A percentile compares a stretch with the other conserved stretches of the same genome.
These are phyloP conservation scores for Boletus barrowsii DNA, from an alignment of 768 basidiomycete genomes.

Conservation along the genomic window DNA sequence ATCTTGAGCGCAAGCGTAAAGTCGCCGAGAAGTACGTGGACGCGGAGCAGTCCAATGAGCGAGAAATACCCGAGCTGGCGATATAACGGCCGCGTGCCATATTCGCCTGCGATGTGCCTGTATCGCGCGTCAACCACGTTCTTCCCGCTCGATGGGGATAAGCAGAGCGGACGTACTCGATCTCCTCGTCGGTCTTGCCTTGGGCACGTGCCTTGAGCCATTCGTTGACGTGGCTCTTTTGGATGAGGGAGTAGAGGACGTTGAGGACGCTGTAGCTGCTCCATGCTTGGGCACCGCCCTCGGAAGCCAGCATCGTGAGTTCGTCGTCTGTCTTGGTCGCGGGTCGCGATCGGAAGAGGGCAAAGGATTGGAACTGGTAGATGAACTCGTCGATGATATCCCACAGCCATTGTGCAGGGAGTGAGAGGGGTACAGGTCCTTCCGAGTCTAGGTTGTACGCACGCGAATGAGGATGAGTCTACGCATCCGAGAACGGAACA, in stretches of 20 bases:
- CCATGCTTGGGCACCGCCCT: slow-evolving; percentile 82
- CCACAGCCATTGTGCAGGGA: slow-evolving; percentile 98
- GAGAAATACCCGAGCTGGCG: slow-evolving; percentile 97
- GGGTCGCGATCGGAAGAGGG: slow-evolving; percentile 83
- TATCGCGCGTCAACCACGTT: slow-evolving; percentile 1
- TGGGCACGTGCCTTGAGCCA: slow-evolving; percentile 80
- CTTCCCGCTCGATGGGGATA: not conserved
- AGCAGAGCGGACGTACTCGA: slow-evolving; percentile 53
- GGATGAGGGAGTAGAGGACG: slow-evolving; percentile 96
- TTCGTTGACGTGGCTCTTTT: slow-evolving; percentile 95
- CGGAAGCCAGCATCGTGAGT: slow-evolving; percentile 74
- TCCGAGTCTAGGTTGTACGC: slow-evolving; percentile 67
- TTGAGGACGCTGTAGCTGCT: slow-evolving; percentile 97
- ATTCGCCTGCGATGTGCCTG: slow-evolving; percentile 87
- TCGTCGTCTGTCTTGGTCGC: slow-evolving; percentile 90
- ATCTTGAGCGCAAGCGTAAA: slow-evolving; percentile 93
- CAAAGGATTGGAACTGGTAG: slow-evolving; percentile 97
- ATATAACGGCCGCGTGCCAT: slow-evolving; percentile 86
- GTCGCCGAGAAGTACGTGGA: slow-evolving; percentile 94
- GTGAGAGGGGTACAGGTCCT: slow-evolving; percentile 83
- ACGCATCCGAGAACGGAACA: not conserved
- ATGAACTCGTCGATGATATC: slow-evolving; percentile 97
- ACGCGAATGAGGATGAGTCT: not conserved
- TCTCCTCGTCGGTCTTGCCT: slow-evolving; percentile 79
- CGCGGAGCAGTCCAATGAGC: slow-evolving; percentile 89